Percentiles rank a stretch among this genome's conserved stretches.
Conservation (phyloP, 177 flowering plant species). For the Vitis hybrid region DNA sequence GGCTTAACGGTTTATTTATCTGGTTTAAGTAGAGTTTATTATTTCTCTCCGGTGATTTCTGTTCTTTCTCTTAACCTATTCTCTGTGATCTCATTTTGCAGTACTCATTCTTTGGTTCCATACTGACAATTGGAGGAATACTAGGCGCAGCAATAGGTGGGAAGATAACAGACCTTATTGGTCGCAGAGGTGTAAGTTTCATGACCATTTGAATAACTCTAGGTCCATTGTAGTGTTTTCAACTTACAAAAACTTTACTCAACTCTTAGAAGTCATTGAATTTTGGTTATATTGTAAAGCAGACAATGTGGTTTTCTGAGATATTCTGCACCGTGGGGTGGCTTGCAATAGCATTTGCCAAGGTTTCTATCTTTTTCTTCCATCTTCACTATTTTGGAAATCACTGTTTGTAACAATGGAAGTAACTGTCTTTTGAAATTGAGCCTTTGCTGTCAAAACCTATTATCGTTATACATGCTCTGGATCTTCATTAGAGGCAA, state of each 20-base stretch:
- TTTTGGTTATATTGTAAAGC: constrained; percentile 1
- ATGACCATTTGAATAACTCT: background rate
- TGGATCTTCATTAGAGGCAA: no score
- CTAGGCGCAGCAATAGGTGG: constrained; percentile 43
- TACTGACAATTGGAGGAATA: constrained; percentile 47
- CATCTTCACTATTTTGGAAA: background rate
- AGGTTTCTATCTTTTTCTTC: constrained; percentile 27
- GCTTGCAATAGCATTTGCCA: constrained; percentile 38
- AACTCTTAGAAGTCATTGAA: background rate
- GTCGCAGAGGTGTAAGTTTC: constrained; percentile 38
- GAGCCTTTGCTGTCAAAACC: no score
- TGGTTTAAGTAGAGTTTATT: no score
- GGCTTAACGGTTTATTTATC: no score
- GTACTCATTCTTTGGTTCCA: constrained; percentile 45
- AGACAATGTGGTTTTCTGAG: constrained; percentile 50
- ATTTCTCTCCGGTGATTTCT: background rate
- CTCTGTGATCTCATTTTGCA: constrained; percentile 2
- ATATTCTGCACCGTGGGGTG: constrained; percentile 40
- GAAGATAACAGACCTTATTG: constrained; percentile 30
- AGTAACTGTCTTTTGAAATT: no score
- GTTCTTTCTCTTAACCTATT: background rate
- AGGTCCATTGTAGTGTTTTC: background rate
- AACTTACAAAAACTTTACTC: no score
- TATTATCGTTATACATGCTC: no score
- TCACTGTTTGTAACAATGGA: no score